Evolutionary conservation across 345 rosid species (phyloP).

Genomic region (Gynandropsis gynandra): DNA sequence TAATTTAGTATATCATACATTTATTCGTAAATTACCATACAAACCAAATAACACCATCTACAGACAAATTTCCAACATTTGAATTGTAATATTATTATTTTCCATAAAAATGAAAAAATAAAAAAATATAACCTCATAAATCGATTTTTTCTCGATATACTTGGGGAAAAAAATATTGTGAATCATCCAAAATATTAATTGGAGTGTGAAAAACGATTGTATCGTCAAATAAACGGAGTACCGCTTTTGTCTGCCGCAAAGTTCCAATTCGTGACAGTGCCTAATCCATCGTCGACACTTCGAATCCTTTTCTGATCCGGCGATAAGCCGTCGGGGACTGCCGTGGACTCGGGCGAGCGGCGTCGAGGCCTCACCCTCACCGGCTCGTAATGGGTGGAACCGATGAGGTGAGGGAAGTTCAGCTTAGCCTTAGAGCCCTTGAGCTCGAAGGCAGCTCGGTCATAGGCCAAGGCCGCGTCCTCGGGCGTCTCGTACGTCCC

Average conservation of each 20-base stretch:
- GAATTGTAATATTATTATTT: too few relatives aligned
- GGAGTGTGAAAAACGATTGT: too few relatives aligned
- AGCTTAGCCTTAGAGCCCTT: conserved; percentile 51
- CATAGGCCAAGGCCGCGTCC: conserved; percentile 62
- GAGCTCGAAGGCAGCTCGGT: conserved; percentile 47
- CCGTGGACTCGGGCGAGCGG: conserved; percentile 20
- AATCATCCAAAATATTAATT: too few relatives aligned
- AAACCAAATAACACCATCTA: too few relatives aligned
- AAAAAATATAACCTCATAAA: too few relatives aligned
- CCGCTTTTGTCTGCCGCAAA: conserved; percentile 18
- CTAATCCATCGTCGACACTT: conserved; percentile 1
- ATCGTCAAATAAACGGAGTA: background rate
- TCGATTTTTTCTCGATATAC: too few relatives aligned
- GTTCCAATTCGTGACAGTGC: conserved; percentile 13
- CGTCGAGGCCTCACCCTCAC: conserved; percentile 44
- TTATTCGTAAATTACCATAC: too few relatives aligned
- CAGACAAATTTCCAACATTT: too few relatives aligned
- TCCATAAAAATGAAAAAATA: too few relatives aligned
- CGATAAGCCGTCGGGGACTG: background rate
- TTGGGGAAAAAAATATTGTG: too few relatives aligned
- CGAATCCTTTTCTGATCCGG: conserved; percentile 3
- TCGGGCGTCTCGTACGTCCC: conserved; percentile 60
- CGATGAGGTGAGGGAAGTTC: conserved; percentile 51
- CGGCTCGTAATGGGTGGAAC: conserved; percentile 31
- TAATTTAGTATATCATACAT: too few relatives aligned